A percentile compares a stretch with the other conserved stretches of the same genome.
Conservation (phyloP, 2,329 filamentous ascomycete genomes). For the Phaeophleospora eucalypticola region DNA sequence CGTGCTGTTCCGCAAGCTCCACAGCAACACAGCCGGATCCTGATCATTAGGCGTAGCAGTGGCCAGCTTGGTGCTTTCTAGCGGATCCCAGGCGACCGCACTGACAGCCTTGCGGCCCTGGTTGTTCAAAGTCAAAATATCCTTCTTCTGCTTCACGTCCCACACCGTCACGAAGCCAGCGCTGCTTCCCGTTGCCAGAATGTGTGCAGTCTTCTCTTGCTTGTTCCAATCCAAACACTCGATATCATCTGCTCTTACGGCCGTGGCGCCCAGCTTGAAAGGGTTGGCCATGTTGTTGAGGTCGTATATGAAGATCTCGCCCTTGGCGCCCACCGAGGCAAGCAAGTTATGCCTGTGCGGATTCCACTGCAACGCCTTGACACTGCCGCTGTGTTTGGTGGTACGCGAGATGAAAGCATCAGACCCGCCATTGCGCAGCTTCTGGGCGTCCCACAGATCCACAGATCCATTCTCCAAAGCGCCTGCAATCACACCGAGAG, state of each 20-base stretch:
- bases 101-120: constrained; percentile 86
- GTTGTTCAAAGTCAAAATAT: constrained; percentile 89
- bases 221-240: constrained; percentile 98
- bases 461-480: constrained; percentile 91
- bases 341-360: constrained; percentile 85
- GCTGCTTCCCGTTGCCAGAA: constrained; percentile 86
- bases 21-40: constrained; percentile 81
- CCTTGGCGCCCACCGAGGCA: constrained; percentile 88
- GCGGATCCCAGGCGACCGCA: constrained; percentile 94
- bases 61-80: constrained; percentile 84
- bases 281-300: constrained; percentile 84
- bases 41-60: constrained; percentile 89
- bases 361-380: constrained; percentile 96
- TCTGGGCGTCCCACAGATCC: constrained; percentile 87
- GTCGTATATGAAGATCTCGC: constrained; percentile 94
- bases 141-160: constrained; percentile 98
- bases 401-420: constrained; percentile 83
- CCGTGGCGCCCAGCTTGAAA: constrained; percentile 81
- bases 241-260: constrained; percentile 87
- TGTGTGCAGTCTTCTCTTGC: constrained; percentile 77
- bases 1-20: constrained; percentile 95
- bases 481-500: constrained; percentile 86
- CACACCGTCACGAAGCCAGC: constrained; percentile 96
- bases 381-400: constrained; percentile 83
- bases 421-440: constrained; percentile 48